phyloP scores from a whole-genome alignment of 805 yeast genomes.

The Ogataea parapolymorpha region DNA sequence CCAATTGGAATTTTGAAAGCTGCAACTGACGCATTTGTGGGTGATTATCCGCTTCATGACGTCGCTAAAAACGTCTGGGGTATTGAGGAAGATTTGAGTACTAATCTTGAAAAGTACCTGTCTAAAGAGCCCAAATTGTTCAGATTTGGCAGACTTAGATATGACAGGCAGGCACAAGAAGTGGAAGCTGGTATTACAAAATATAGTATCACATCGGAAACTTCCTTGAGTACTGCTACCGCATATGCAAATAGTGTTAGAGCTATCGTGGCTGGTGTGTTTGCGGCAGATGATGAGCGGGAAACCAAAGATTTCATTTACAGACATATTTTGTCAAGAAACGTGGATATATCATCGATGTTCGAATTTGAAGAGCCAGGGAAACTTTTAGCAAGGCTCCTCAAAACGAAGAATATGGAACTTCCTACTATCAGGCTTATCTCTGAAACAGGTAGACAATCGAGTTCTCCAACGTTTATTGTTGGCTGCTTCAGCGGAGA shows the following conservation, averaged over 20 bases:
- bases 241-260: slow-evolving; percentile 72
- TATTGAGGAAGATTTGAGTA: slow-evolving; percentile 67
- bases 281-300: slow-evolving; percentile 66
- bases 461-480: slow-evolving; percentile 79
- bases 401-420: slow-evolving; percentile 70
- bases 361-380: slow-evolving; percentile 84
- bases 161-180: slow-evolving; percentile 34
- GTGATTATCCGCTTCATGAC: slow-evolving; percentile 58
- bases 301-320: slow-evolving; percentile 66
- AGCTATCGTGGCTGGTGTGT: slow-evolving; percentile 78
- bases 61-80: slow-evolving; percentile 81
- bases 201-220: slow-evolving; percentile 33
- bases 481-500: slow-evolving; percentile 89
- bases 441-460: slow-evolving; percentile 90
- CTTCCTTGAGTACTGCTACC: slow-evolving; percentile 25
- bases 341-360: slow-evolving; percentile 68
- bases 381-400: slow-evolving; percentile 71
- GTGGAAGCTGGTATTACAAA: slow-evolving; percentile 52
- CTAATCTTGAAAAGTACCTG: slow-evolving; percentile 63
- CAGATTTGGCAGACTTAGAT: slow-evolving; percentile 69
- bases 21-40: slow-evolving; percentile 73
- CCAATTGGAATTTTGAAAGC: slow-evolving; percentile 76
- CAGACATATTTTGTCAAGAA: slow-evolving; percentile 77
- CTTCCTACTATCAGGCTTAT: slow-evolving; percentile 78
- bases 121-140: slow-evolving; percentile 65